Conservation (phyloP, 75 land plant genomes). For the Picea glauca region DNA sequence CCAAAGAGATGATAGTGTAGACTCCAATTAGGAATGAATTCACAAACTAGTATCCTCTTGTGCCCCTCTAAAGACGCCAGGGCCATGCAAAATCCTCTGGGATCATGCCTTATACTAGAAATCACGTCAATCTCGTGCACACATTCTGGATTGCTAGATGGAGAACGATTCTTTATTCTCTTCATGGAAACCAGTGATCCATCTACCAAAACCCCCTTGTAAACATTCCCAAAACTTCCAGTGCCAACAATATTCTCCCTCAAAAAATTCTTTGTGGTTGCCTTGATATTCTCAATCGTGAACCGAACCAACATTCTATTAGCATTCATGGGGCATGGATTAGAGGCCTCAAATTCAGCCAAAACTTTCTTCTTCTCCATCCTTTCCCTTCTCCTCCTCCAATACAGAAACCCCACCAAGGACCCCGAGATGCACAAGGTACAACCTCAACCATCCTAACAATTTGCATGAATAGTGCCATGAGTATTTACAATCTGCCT, state of each 20-base stretch:
- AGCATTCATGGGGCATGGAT: conserved; percentile 1
- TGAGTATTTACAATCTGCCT: too few species aligned
- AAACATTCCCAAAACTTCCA: conserved; percentile 63
- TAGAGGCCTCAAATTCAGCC: conserved; percentile 9
- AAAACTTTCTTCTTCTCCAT: background rate
- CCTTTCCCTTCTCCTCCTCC: background rate
- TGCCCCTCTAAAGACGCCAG: conserved; percentile 56
- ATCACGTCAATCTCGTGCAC: conserved; percentile 83
- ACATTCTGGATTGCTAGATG: conserved; percentile 64
- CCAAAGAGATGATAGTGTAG: conserved; percentile 76
- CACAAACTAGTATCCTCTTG: conserved; percentile 83
- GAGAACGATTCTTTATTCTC: conserved; percentile 81
- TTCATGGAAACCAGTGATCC: conserved; percentile 67
- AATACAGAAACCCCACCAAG: background rate
- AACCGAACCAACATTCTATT: conserved; percentile 22
- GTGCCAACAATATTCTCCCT: conserved; percentile 38
- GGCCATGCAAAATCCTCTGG: conserved; percentile 71
- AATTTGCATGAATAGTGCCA: too few species aligned
- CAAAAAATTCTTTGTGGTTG: conserved; percentile 49
- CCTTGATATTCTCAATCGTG: conserved; percentile 21
- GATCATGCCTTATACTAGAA: conserved; percentile 65
- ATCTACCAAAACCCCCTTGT: conserved; percentile 39
- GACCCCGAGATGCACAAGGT: background rate
- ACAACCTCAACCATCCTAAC: too few species aligned
- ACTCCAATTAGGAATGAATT: conserved; percentile 75